Percentiles rank a stretch among this genome's conserved stretches.
Evolutionary conservation across 208 protist species (phyloP).

Genomic region (Trypanosoma caninum): DNA sequence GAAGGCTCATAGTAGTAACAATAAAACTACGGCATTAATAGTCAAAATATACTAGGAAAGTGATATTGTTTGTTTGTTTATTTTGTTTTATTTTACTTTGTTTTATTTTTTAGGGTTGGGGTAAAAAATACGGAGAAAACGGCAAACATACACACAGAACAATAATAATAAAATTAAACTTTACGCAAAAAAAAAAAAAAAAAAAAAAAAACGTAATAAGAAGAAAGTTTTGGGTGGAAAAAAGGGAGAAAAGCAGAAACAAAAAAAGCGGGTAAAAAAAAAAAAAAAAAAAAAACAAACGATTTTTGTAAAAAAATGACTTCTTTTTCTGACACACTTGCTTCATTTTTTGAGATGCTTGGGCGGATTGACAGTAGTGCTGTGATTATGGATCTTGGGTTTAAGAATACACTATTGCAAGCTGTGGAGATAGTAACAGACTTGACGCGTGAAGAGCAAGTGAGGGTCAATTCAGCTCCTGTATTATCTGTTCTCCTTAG

Average conservation of each 20-base stretch:
- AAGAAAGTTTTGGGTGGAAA: not conserved
- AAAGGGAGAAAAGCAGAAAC: not conserved
- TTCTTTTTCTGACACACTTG: not conserved
- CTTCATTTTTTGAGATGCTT: slow-evolving; percentile 13
- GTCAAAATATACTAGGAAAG: no score
- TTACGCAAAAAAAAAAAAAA: not conserved
- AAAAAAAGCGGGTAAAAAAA: not conserved
- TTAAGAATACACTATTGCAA: slow-evolving; percentile 24
- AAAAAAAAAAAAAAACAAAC: not conserved
- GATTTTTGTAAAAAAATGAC: not conserved
- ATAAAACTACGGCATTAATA: no score
- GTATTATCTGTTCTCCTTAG: slow-evolving; percentile 52
- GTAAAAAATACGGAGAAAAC: not conserved
- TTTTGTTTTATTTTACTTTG: no score
- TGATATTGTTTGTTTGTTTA: not conserved
- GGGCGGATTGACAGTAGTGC: slow-evolving; percentile 24
- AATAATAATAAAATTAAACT: no score
- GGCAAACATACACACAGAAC: not conserved
- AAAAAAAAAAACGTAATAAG: not conserved
- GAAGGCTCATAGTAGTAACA: no score
- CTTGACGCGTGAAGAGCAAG: not conserved
- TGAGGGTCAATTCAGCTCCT: slow-evolving; percentile 2
- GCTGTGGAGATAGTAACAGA: slow-evolving; percentile 24
- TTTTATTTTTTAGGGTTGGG: no score
- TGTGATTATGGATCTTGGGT: slow-evolving; percentile 25